phyloP scores from a whole-genome alignment of 2,329 filamentous ascomycete genomes.

The Colletotrichum godetiae region DNA sequence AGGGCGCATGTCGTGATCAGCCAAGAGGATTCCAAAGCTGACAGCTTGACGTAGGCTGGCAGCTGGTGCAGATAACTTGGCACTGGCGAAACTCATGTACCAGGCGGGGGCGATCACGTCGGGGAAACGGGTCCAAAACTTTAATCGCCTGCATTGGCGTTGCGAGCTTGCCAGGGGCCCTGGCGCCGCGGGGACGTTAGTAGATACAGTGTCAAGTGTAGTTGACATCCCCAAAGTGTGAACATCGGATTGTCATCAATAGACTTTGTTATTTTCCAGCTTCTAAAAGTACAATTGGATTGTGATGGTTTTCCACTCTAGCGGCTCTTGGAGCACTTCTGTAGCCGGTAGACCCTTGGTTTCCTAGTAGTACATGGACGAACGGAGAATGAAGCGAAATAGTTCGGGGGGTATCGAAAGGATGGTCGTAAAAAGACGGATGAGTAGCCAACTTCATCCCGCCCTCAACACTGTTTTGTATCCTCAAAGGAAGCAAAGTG shows the following conservation, averaged over 20 bases:
- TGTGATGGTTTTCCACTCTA: background rate
- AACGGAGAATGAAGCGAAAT: conserved; percentile 20
- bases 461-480: background rate
- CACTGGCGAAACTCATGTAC: background rate
- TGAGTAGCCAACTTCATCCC: background rate
- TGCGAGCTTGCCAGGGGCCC: background rate
- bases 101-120: background rate
- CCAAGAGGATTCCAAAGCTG: background rate
- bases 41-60: background rate
- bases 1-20: conserved; percentile 21
- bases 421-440: conserved; percentile 18
- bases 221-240: background rate
- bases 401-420: conserved; percentile 34
- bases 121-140: conserved; percentile 2
- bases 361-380: conserved; percentile 28
- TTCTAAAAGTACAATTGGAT: conserved; percentile 1
- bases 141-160: background rate
- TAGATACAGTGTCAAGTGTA: background rate
- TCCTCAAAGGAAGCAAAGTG: conserved; percentile 5
- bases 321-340: background rate
- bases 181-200: background rate
- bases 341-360: conserved; percentile 3
- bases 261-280: background rate
- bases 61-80: background rate
- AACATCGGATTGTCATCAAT: background rate